Percentiles rank a stretch among this genome's conserved stretches.
Evolutionary conservation across 1,284 basidiomycete species (phyloP).

Genomic region (Phaffia rhodozyma): DNA sequence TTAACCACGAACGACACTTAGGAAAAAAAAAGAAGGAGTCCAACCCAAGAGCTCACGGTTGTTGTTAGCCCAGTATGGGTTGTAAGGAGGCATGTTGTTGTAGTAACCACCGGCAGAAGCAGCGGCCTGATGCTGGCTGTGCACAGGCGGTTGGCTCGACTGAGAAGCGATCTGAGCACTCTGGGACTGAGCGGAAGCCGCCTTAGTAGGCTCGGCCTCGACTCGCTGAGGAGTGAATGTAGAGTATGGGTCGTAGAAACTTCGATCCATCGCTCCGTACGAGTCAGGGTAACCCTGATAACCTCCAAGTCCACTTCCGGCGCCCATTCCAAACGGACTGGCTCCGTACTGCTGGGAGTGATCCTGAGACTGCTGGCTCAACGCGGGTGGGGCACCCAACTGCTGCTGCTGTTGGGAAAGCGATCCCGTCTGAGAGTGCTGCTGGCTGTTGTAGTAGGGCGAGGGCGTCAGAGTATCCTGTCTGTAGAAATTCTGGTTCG

Average conservation of each 20-base stretch:
- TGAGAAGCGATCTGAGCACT: background rate
- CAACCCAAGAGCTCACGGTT: conserved; percentile 6
- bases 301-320: background rate
- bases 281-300: conserved; percentile 7
- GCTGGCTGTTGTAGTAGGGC: conserved; percentile 12
- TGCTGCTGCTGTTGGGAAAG: conserved; percentile 15
- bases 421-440: conserved; percentile 2
- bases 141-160: conserved; percentile 16
- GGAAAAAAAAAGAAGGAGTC: background rate
- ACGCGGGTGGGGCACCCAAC: conserved; percentile 1
- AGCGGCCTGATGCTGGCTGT: conserved; percentile 8
- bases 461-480: conserved; percentile 15
- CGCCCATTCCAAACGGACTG: background rate
- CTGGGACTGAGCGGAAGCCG: conserved; percentile 1
- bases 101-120: conserved; percentile 14
- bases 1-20: background rate
- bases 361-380: conserved; percentile 7
- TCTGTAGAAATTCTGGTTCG: conserved; percentile 11
- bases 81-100: conserved; percentile 18
- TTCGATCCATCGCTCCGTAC: background rate
- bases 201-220: conserved; percentile 10
- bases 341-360: conserved; percentile 4
- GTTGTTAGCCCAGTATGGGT: conserved; percentile 17
- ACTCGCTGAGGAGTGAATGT: conserved; percentile 11
- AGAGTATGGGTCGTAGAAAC: conserved; percentile 18